A percentile compares a stretch with the other conserved stretches of the same genome.
Evolutionary conservation across 768 basidiomycete species (phyloP).

Genomic region (Russula griseocarnosa): DNA sequence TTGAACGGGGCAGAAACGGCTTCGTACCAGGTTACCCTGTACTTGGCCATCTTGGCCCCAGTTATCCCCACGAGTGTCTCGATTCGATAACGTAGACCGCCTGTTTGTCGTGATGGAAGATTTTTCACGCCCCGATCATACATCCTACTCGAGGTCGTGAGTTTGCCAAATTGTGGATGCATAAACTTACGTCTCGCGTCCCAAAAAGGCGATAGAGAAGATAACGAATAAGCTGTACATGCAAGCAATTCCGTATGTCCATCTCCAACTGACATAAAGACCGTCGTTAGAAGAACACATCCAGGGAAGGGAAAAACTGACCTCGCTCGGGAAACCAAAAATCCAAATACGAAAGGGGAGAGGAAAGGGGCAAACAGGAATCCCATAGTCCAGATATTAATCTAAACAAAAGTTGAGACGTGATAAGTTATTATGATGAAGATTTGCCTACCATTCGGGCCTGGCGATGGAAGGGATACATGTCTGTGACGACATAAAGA

Average conservation of each 20-base stretch:
- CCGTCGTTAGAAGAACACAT: background rate
- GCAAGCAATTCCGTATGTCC: conserved; percentile 64
- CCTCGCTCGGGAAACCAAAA: conserved; percentile 54
- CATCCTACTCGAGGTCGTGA: conserved; percentile 40
- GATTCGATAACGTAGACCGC: conserved; percentile 47
- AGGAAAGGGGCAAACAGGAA: conserved; percentile 63
- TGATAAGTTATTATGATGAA: background rate
- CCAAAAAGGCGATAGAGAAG: conserved; percentile 52
- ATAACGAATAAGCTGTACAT: conserved; percentile 56
- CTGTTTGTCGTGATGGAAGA: conserved; percentile 33
- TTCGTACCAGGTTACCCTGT: conserved; percentile 49
- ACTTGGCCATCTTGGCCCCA: conserved; percentile 53
- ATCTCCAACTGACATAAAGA: conserved; percentile 45
- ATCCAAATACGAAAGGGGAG: conserved; percentile 65
- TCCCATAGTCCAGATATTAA: conserved; percentile 71
- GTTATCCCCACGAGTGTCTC: conserved; percentile 64
- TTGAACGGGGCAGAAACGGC: conserved; percentile 45
- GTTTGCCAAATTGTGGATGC: background rate
- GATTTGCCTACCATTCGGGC: conserved; percentile 49
- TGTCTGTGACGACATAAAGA: conserved; percentile 56
- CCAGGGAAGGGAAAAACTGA: conserved; percentile 25
- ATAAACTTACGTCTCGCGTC: conserved; percentile 57
- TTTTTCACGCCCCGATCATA: conserved; percentile 51
- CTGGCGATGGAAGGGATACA: conserved; percentile 68
- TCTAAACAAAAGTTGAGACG: conserved; percentile 34